Evolutionary conservation across 306 rosid species (phyloP), one percentile per base, ranked within the genome.

Genomic region (Sindora glabra): DNA sequence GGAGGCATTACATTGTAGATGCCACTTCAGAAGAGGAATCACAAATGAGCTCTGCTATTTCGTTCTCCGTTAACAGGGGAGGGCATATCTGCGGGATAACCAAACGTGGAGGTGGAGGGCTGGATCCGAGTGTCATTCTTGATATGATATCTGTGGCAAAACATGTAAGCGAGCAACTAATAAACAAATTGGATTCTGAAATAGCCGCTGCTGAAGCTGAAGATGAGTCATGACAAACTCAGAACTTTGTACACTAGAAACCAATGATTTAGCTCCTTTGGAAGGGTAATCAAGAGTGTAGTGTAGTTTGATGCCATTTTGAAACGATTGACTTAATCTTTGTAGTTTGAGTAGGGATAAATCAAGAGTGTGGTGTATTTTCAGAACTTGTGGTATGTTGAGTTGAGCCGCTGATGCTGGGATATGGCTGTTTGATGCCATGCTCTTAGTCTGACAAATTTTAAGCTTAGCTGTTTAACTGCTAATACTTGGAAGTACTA

Each of bases 21-120:
- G 89, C 96, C 34, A 85, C 95, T 5, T 59, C 78, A 37, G 96
- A 87, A 77, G 97, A 91, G 75, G 97, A 91, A 57, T 83, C 95
- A 32, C 92, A 91, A 61, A 87, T 87, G 96, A 87, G 65, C 85
- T 85, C 87, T 1, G 95, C 95, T 8, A 73, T 91, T 36, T 91
- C 97, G 4, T 71, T 87, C 36, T 85, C 96, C n/a, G 57, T 85
- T 29, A 85, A 85, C 8, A 77, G 81, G 71, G 64, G 79, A 40
- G 89, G 95, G 26, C 80, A 75, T 64, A 65, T 91, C 1, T 91
- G 89, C 18, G 95, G 97, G 24, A 34, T 87, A 68, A 79, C 83
- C 25, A 91, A 91, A 79, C 83, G 95, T 18, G 95, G 95, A 8
- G 95, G 95, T 55, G 77, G 76, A 4, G 96, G 96, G 17, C 29